phyloP scores from a whole-genome alignment of 768 basidiomycete species.

The Boletus speciosus region DNA sequence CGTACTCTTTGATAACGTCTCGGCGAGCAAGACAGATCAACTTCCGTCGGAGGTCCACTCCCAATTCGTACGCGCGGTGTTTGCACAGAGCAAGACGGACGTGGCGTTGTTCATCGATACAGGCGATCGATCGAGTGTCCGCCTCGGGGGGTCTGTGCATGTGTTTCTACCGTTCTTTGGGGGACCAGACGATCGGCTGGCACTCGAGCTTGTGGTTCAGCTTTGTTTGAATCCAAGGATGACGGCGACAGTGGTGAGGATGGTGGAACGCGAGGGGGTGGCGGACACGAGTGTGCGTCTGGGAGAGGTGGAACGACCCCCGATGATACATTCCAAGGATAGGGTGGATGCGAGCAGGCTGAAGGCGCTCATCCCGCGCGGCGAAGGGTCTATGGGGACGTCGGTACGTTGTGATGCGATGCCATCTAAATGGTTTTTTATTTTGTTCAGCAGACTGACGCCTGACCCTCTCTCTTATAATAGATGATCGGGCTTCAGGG shows the following conservation, averaged over 20 bases:
- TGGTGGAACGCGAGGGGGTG: slow-evolving; percentile 48
- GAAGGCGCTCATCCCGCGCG: neutral
- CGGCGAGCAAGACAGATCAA: slow-evolving; percentile 29
- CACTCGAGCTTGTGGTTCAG: slow-evolving; percentile 81
- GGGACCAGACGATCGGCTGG: slow-evolving; percentile 88
- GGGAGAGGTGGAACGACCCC: slow-evolving; percentile 18
- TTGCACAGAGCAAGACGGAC: slow-evolving; percentile 65
- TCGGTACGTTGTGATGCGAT: slow-evolving; percentile 10
- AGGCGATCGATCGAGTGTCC: slow-evolving; percentile 32
- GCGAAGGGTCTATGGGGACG: neutral
- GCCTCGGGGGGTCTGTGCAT: slow-evolving; percentile 45
- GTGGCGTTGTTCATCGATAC: slow-evolving; percentile 84
- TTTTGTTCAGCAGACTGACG: neutral
- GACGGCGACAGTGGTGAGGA: slow-evolving; percentile 70
- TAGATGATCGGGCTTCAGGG: slow-evolving; percentile 50
- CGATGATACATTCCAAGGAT: slow-evolving; percentile 23
- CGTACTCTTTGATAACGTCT: slow-evolving; percentile 43
- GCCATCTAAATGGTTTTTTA: neutral
- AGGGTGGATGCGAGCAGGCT: neutral
- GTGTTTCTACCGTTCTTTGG: slow-evolving; percentile 91
- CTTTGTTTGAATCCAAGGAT: slow-evolving; percentile 67
- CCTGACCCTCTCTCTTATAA: neutral
- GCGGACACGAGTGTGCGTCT: neutral
- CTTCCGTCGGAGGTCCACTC: slow-evolving; percentile 63
- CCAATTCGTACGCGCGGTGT: slow-evolving; percentile 80